Base-by-base conservation (phyloP, 2,329 filamentous ascomycete genomes). In the Aureobasidium mangrovei region DNA sequence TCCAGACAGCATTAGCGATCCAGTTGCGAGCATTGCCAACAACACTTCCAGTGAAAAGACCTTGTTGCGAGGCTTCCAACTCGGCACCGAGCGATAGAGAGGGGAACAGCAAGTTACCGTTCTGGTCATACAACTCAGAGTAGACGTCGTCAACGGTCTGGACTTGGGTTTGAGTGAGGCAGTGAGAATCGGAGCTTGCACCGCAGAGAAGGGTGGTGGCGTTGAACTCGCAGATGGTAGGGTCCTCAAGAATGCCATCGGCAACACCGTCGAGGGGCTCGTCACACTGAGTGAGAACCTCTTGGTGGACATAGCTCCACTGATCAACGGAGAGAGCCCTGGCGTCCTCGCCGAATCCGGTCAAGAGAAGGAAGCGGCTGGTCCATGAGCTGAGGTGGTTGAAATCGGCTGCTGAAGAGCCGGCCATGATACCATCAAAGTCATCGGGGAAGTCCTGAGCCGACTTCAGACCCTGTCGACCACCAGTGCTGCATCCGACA, bases 71-170 rank as follows among this genome's bases (percentile, higher is more conserved):
- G 10, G 52, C 52, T 7, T 58, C 56, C 27, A 69, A 65, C 59
- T 77, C 73, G 8, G 70, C 69, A n/a, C 76, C 76, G 6, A 74
- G 75, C 47, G 77, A 72, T 62, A 79, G 70, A 18, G 72, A 68
- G 1, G 77, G 77, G 60, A 73, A 79, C 9, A 78, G 68, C 1
- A 79, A 62, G 4, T 67, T 65, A 43, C 76, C 76, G 35, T 72
- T 62, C 3, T 65, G 65, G 54, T 71, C 66, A 57, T 70, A 67
- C 28, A 76, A 68, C 40, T 72, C 70, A 7, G 65, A 64, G 61
- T 72, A 75, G 10, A 74, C 66, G 1, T 69, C 59, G 35, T 70
- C 65, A n/a, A 78, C 73, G 0, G 71, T 73, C 9, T 67, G 58
- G 36, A 73, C 67, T 63, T 79, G 75, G 0, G 64, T 64, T 5